These are phyloP conservation scores for Daldinia sp. DNA, from an alignment of 2,329 filamentous ascomycete genomes.

Conservation along the genomic window DNA sequence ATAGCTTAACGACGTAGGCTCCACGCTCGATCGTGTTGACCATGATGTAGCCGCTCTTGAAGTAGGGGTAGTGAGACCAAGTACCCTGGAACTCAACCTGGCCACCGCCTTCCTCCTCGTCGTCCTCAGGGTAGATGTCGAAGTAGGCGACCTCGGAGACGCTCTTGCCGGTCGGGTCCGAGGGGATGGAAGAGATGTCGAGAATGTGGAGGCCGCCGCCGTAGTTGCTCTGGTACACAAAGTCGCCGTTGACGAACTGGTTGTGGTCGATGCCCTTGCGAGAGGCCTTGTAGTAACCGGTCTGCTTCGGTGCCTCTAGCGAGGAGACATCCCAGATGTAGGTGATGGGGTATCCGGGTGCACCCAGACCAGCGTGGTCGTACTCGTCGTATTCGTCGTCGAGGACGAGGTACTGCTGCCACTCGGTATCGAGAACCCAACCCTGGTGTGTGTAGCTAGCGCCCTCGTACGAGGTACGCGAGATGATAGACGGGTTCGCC, in stretches of 20 bases:
- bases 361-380: constrained; percentile 49
- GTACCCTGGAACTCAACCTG: constrained; percentile 49
- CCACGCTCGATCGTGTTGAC: constrained; percentile 58
- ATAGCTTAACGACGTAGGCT: constrained; percentile 53
- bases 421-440: constrained; percentile 54
- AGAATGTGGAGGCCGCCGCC: constrained; percentile 51
- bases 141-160: constrained; percentile 53
- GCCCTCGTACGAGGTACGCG: constrained; percentile 61
- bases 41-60: constrained; percentile 54
- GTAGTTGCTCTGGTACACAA: constrained; percentile 56
- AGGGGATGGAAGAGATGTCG: constrained; percentile 46
- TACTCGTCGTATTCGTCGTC: constrained; percentile 60
- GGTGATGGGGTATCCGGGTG: constrained; percentile 51
- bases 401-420: constrained; percentile 51
- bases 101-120: constrained; percentile 48
- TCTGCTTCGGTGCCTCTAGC: constrained; percentile 51
- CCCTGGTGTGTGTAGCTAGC: constrained; percentile 65
- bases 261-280: constrained; percentile 54
- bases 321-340: constrained; percentile 57
- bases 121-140: constrained; percentile 57
- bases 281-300: constrained; percentile 51
- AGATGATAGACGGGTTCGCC: constrained; percentile 53
- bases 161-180: constrained; percentile 44
- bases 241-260: constrained; percentile 51
- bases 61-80: constrained; percentile 55